Conservation (phyloP, 192 early-diverging fungal species). For the Coemansia erecta region DNA sequence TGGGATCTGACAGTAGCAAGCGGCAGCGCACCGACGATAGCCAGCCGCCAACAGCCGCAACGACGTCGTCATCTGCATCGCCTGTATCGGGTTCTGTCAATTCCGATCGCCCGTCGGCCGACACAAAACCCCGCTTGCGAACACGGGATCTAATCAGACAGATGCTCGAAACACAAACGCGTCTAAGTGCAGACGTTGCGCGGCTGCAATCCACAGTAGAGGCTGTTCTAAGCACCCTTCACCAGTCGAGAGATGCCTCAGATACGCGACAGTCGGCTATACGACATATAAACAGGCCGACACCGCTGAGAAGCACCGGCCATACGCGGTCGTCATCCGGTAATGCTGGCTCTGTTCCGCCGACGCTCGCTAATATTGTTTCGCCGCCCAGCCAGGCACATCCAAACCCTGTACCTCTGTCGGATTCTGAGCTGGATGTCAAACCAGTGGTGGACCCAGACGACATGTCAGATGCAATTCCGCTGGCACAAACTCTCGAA, state of each 20-base stretch:
- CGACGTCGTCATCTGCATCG: slow-evolving; percentile 12
- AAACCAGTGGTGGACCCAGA: not conserved
- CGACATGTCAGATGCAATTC: not conserved
- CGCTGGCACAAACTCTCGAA: not conserved
- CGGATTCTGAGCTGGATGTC: not conserved
- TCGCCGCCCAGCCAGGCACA: slow-evolving; percentile 4
- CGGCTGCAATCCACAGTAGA: slow-evolving; percentile 39
- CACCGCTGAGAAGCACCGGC: not conserved
- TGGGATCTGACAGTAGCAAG: slow-evolving; percentile 41
- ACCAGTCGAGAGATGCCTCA: not conserved
- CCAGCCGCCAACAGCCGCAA: slow-evolving; percentile 10
- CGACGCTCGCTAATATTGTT: slow-evolving; percentile 35
- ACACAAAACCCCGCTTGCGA: not conserved
- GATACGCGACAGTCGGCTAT: not conserved
- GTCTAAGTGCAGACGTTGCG: slow-evolving; percentile 34
- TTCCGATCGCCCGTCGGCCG: slow-evolving; percentile 3
- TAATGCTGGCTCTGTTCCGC: slow-evolving; percentile 9
- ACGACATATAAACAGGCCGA: slow-evolving; percentile 1
- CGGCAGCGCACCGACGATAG: slow-evolving; percentile 44
- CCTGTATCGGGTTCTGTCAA: not conserved
- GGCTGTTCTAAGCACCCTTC: slow-evolving; percentile 21
- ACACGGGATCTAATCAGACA: slow-evolving; percentile 27
- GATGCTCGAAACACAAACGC: slow-evolving; percentile 38
- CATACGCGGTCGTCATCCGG: not conserved
- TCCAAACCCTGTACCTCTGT: not conserved